Evolutionary conservation across 2,329 filamentous ascomycete genomes (phyloP), one percentile per base, ranked within the genome.

Genomic region (Aotearoamyces nothofagi): DNA sequence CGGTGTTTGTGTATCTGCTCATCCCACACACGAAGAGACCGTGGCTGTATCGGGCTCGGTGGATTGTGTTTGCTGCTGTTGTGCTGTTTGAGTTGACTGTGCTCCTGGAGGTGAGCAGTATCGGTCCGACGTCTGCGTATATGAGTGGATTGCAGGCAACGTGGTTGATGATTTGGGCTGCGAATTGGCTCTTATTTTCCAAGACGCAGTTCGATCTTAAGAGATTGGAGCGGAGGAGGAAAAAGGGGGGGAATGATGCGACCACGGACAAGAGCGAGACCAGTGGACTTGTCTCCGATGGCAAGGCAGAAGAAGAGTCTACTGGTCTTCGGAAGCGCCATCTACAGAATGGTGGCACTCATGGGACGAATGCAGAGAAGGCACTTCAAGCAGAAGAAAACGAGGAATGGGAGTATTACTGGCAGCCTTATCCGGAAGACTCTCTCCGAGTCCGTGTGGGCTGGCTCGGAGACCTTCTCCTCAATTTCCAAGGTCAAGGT

Each of bases 351-450:
- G n/a, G 23, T 37, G 15, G 14, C 9, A 33, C 29, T 15, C 32
- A 34, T 30, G 24, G 30, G 8, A 22, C 19, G 25, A 17, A 31
- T 28, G 10, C 19, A 14, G 6, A 17, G 13, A 27, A 15, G 15
- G 19, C 35, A 30, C 27, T 22, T 32, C 22, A 23, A 17, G 23
- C 24, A 9, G 26, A 37, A 30, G 40, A 26, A 37, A 46, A 45
- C 1, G 42, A 53, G 11, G 48, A 51, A 4, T 52, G 53, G 25
- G 58, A 66, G 33, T 73, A 72, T 32, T 61, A 64, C 40, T 77
- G 71, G 71, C 61, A 77, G 43, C 49, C 58, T 1, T 77, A 64
- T 37, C 71, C 70, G 4, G 45, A 61, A 3, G 61, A 49, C 2
- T 46, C 62, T 1, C 61, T 71, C 25, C 29, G 43, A 14, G 48